These are phyloP conservation scores for Penicillium sumatraense DNA, from an alignment of 2,329 filamentous ascomycete genomes.

Conservation along the genomic window DNA sequence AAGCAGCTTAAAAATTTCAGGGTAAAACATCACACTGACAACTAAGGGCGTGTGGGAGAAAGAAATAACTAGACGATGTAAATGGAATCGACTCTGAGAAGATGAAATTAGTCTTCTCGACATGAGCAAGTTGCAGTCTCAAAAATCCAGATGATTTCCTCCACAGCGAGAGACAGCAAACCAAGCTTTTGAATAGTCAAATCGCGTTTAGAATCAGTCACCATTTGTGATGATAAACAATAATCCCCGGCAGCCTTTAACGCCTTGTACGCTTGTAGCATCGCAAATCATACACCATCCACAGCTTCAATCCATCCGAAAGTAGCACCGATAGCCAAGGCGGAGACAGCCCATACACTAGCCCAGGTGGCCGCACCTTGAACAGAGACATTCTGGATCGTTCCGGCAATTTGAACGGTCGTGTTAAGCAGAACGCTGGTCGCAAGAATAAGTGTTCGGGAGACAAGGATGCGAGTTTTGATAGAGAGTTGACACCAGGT, in stretches of 20 bases:
- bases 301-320: slow-evolving; percentile 48
- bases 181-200: background rate
- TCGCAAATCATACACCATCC: slow-evolving; percentile 36
- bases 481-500: slow-evolving; percentile 66
- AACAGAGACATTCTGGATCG: slow-evolving; percentile 71
- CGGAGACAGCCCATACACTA: slow-evolving; percentile 70
- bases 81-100: too few species aligned
- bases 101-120: too few species aligned
- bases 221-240: background rate
- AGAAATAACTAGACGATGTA: too few species aligned
- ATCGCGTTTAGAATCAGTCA: background rate
- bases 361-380: slow-evolving; percentile 75
- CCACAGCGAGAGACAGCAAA: background rate
- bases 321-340: slow-evolving; percentile 31
- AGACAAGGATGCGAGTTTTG: slow-evolving; percentile 66
- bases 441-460: slow-evolving; percentile 62
- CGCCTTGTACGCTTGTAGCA: background rate
- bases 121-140: too few species aligned
- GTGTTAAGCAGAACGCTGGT: slow-evolving; percentile 56
- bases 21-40: too few species aligned
- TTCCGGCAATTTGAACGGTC: slow-evolving; percentile 68
- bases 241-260: background rate
- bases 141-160: background rate
- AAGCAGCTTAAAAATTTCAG: too few species aligned
- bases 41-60: too few species aligned